These are phyloP conservation scores for Dothistroma pini DNA, from an alignment of 2,329 filamentous ascomycete genomes.

Conservation along the genomic window DNA sequence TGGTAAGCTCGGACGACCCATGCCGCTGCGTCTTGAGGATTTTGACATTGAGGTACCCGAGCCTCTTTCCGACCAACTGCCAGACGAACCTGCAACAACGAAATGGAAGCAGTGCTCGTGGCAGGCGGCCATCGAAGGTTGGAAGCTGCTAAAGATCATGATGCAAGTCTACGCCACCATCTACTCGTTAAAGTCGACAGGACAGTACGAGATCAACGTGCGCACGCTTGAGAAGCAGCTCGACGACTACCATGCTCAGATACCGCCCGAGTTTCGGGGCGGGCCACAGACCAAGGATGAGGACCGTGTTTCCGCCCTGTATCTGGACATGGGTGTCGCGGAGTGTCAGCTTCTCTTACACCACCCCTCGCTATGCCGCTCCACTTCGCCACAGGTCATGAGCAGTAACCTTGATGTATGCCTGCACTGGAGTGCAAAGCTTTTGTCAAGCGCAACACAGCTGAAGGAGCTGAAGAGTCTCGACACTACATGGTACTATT, in stretches of 20 bases:
- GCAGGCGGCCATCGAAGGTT: slow-evolving; percentile 61
- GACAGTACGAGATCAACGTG: slow-evolving; percentile 59
- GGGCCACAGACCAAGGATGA: slow-evolving; percentile 44
- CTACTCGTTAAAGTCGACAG: slow-evolving; percentile 62
- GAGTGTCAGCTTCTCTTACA: slow-evolving; percentile 51
- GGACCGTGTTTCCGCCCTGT: slow-evolving; percentile 47
- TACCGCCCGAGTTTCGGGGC: slow-evolving; percentile 60
- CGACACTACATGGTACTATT: slow-evolving; percentile 75
- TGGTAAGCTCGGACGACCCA: slow-evolving; percentile 72
- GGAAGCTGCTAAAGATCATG: slow-evolving; percentile 63
- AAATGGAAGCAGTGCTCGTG: slow-evolving; percentile 60
- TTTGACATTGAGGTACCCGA: slow-evolving; percentile 76
- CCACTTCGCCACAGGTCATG: slow-evolving; percentile 57
- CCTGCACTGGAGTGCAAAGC: slow-evolving; percentile 61
- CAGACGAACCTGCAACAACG: slow-evolving; percentile 53
- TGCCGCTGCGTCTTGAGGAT: slow-evolving; percentile 69
- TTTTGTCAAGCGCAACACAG: slow-evolving; percentile 58
- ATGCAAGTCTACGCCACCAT: slow-evolving; percentile 73
- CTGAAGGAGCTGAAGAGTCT: slow-evolving; percentile 63
- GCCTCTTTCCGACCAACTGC: slow-evolving; percentile 65
- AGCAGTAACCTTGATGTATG: slow-evolving; percentile 55
- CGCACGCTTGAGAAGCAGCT: slow-evolving; percentile 63
- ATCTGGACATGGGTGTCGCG: slow-evolving; percentile 48
- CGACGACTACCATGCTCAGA: slow-evolving; percentile 57
- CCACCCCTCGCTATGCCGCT: slow-evolving; percentile 51